These are phyloP conservation scores for Haplosporangium sp. DNA, from an alignment of 371 early-diverging fungal genomes.

Conservation along the genomic window DNA sequence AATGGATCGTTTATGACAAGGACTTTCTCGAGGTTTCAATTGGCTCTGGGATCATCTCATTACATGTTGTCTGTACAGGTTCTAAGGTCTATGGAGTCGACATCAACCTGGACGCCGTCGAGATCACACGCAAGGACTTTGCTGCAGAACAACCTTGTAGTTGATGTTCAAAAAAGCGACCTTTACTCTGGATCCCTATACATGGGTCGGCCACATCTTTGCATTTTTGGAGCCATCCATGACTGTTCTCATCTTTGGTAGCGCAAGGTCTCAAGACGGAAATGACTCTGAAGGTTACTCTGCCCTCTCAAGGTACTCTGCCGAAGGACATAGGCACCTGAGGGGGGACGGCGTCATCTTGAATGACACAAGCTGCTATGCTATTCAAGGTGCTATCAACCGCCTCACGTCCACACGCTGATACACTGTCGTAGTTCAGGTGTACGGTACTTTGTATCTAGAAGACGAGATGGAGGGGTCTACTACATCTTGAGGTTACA, in stretches of 20 bases:
- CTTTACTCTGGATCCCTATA: conserved; percentile 11
- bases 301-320: conserved; percentile 5
- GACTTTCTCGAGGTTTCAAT: conserved; percentile 16
- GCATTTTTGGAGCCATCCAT: conserved; percentile 23
- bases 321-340: conserved; percentile 3
- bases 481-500: conserved; percentile 16
- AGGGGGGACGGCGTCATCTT: conserved; percentile 2
- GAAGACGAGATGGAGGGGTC: conserved; percentile 15
- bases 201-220: conserved; percentile 8
- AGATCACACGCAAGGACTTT: conserved; percentile 12
- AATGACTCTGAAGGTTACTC: conserved; percentile 17
- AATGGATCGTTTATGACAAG: conserved; percentile 3
- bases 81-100: conserved; percentile 12
- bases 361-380: conserved; percentile 20
- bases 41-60: conserved; percentile 15
- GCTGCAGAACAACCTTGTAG: conserved; percentile 1
- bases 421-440: neutral
- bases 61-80: conserved; percentile 6
- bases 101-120: conserved; percentile 21
- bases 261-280: conserved; percentile 8
- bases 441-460: neutral
- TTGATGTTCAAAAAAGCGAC: conserved; percentile 15
- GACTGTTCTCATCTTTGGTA: conserved; percentile 1
- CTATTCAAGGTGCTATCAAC: conserved; percentile 3
- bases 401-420: neutral